phyloP scores from a whole-genome alignment of 176 grass and related monocot genomes.

The Lolium multiflorum region DNA sequence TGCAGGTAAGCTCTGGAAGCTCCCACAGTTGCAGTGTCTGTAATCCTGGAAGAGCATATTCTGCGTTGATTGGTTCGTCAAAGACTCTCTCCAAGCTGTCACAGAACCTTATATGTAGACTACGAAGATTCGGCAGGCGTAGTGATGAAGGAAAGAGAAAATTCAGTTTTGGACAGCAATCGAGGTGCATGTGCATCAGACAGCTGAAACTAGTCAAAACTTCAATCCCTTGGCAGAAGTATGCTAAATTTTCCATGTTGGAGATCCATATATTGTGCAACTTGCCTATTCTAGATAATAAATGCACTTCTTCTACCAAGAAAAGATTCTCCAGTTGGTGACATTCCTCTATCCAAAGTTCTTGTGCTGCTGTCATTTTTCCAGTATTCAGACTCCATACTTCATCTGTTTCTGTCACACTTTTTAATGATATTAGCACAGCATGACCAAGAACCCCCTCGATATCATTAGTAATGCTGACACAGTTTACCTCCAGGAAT shows the following conservation, averaged over 20 bases:
- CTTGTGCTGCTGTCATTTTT: slow-evolving; percentile 19
- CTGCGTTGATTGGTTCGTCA: background rate
- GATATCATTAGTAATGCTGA: slow-evolving; percentile 2
- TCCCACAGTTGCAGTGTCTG: slow-evolving; percentile 44
- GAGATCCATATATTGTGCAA: slow-evolving; percentile 36
- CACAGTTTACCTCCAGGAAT: slow-evolving; percentile 24
- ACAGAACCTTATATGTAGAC: slow-evolving; percentile 29
- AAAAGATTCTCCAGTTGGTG: slow-evolving; percentile 26
- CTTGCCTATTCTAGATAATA: background rate
- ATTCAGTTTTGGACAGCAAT: slow-evolving; percentile 35
- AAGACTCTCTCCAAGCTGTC: slow-evolving; percentile 31
- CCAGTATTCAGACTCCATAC: background rate
- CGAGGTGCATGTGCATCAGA: slow-evolving; percentile 30
- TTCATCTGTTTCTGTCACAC: background rate
- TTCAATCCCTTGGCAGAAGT: slow-evolving; percentile 27
- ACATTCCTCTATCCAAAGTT: slow-evolving; percentile 39
- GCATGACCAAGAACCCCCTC: slow-evolving; percentile 24
- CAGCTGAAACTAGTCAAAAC: slow-evolving; percentile 32
- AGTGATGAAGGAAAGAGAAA: background rate
- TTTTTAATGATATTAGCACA: slow-evolving; percentile 32
- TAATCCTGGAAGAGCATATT: slow-evolving; percentile 37
- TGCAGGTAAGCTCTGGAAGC: slow-evolving; percentile 36
- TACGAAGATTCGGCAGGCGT: slow-evolving; percentile 11
- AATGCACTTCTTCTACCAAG: background rate
- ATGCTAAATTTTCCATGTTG: slow-evolving; percentile 31